Base-by-base conservation (phyloP, 164 flowering plant species). In the Magnolia changhungtana region DNA sequence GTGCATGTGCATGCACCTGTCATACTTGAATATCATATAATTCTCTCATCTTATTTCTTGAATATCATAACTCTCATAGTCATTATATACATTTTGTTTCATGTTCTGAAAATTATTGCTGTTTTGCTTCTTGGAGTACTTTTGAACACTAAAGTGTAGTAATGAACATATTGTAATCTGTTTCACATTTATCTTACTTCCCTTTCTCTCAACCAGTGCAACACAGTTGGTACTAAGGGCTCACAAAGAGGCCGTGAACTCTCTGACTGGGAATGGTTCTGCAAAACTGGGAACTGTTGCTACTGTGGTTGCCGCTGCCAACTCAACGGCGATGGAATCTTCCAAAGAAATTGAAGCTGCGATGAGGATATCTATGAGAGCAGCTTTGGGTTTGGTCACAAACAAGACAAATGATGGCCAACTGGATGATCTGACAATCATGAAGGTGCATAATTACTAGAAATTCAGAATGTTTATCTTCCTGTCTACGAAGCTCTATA, bases 271-370 rank as follows among this genome's bases (percentile, higher is more conserved):
- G 63, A 91, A 82, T 84, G 92, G 98, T 75, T 86, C 95, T 77
- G 80, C 99, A 52, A 88, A 85, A 84, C 77, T 94, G 65, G 99
- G 99, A 74, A 90, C 95, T 21, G 97, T 94, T 76, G 95, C 98
- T 72, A 84, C 98, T 45, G 97, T 94, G 3, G 99, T 96, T 80
- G 95, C 97, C 80, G 97, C 98, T 79, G 99, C 98, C 69, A 96
- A 96, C 85, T 92, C 99, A 50, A 88, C 91, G 50, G 98, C 97
- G 10, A 74, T 79, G 76, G 98, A 96, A 82, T 85, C 94, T 79
- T 85, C 97, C 63, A 96, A 92, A 86, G 99, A 94, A 87, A 90
- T 96, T 85, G 97, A 94, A 87, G 93, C 92, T 52, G 99, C 97
- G 73, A 91, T 94, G 98, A 89, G 86, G 80, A 85, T 96, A 78